Percentiles rank a stretch among this genome's conserved stretches.
Evolutionary conservation across 768 basidiomycete species (phyloP).

Genomic region (Scleroderma bovista): DNA sequence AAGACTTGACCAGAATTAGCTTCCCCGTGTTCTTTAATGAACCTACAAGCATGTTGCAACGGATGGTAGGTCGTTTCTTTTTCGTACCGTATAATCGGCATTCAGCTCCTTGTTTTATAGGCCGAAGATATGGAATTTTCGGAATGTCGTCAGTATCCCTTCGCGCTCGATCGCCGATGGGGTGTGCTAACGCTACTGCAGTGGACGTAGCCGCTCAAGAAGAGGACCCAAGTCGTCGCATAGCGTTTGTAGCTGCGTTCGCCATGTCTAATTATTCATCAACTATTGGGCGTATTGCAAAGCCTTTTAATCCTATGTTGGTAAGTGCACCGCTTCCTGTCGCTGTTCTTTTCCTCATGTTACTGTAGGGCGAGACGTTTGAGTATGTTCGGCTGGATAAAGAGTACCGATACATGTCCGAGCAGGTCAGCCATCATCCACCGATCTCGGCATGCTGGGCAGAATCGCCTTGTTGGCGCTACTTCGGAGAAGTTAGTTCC

Average conservation of each 20-base stretch:
- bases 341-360: background rate
- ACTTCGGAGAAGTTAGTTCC: constrained; percentile 70
- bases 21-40: constrained; percentile 94
- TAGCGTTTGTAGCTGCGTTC: constrained; percentile 93
- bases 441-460: constrained; percentile 96
- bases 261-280: constrained; percentile 98
- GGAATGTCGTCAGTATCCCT: constrained; percentile 64
- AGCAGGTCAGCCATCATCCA: constrained; percentile 97
- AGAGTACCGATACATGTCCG: constrained; percentile 88
- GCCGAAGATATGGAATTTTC: constrained; percentile 98
- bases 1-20: constrained; percentile 92
- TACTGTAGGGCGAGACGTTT: constrained; percentile 76
- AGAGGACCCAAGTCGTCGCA: constrained; percentile 68
- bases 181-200: constrained; percentile 23
- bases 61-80: constrained; percentile 63
- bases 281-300: constrained; percentile 93
- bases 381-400: constrained; percentile 87
- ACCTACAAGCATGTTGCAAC: constrained; percentile 93
- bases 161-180: constrained; percentile 1
- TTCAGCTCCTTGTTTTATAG: constrained; percentile 18
- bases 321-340: constrained; percentile 36
- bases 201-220: constrained; percentile 84
- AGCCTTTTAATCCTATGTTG: constrained; percentile 96
- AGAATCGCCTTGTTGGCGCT: constrained; percentile 84
- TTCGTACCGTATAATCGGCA: background rate